Base-by-base conservation (phyloP, 2,329 filamentous ascomycete genomes). In the Botryosphaeria dothidea region DNA sequence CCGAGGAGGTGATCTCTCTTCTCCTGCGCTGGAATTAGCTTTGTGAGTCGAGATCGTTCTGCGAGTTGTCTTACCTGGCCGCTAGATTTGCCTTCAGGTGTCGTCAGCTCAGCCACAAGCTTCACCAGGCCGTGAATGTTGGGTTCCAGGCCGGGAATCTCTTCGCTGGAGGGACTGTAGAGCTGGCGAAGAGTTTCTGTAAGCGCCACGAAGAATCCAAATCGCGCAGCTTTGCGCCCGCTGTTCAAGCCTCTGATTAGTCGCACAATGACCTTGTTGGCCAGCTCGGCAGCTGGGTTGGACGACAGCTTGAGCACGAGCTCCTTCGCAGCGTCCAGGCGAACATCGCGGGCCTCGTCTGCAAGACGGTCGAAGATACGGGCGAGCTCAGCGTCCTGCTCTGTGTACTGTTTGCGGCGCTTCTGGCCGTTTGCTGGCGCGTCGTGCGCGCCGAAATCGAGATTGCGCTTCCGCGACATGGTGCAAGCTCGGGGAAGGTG, bases 221-320 rank as follows among this genome's bases (percentile, higher is more conserved):
- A 81, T 27, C 95, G 86, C 19, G 94, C 92, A 13, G 92, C 92
- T 80, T 97, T 97, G 65, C 92, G 89, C 63, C 92, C 90, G 75
- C 93, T 97, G 67, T 93, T 93, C 19, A 98, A 87, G 45, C 95
- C 95, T 63, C 92, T 88, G 75, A 97, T 92, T 41, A 99, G 82
- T 60, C 81, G 75, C 29, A 74, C 75, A 21, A 82, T 68, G 4
- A 76, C 77, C 27, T 74, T 73, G 52, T 81, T 75, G 21, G 82
- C 72, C 34, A 76, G 73, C 43, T 78, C 71, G 8, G 73, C 71
- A 41, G 74, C 70, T 23, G 79, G 77, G 46, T 79, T 73, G 4
- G 74, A 72, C 3, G 78, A 77, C 21, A 83, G 75, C 46, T 73
- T 77, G 45, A 75, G 69, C 29, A 83, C 74, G 25, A 84, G 72